Conservation (phyloP, 1,139 yeast genomes). For the Debaryomycetaceae sp. region DNA sequence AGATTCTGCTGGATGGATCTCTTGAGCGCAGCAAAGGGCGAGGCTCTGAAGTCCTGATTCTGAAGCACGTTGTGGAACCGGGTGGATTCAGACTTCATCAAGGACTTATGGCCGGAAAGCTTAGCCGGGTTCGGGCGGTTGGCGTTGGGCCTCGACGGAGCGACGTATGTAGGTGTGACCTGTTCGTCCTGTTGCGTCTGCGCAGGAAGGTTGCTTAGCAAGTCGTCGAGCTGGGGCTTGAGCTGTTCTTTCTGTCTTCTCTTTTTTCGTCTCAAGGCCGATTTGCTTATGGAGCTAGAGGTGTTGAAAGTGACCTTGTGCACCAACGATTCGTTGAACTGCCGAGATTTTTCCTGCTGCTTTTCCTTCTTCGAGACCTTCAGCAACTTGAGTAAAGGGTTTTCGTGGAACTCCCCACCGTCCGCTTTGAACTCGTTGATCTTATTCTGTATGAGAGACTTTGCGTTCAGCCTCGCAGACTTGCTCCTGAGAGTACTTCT, state of each 20-base stretch:
- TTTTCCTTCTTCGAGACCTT: conserved; percentile 56
- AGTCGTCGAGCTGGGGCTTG: conserved; percentile 63
- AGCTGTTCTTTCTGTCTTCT: conserved; percentile 60
- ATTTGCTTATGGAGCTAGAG: conserved; percentile 53
- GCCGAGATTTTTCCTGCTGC: conserved; percentile 31
- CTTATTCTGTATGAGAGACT: conserved; percentile 19
- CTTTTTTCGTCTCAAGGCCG: conserved; percentile 62
- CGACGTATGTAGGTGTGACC: not conserved
- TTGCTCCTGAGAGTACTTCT: conserved; percentile 37
- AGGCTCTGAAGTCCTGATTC: conserved; percentile 46
- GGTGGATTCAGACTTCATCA: conserved; percentile 51
- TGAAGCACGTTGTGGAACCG: conserved; percentile 55
- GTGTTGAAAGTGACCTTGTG: conserved; percentile 30
- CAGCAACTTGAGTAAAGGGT: conserved; percentile 54
- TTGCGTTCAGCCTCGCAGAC: conserved; percentile 18
- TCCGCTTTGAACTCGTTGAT: conserved; percentile 24
- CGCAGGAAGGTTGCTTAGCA: conserved; percentile 43
- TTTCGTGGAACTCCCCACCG: conserved; percentile 28
- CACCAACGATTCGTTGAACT: conserved; percentile 24
- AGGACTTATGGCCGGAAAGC: conserved; percentile 51
- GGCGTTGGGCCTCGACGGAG: conserved; percentile 6
- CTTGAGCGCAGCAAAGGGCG: conserved; percentile 60
- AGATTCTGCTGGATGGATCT: conserved; percentile 27
- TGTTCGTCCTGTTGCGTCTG: not conserved
- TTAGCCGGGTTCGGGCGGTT: conserved; percentile 57